phyloP scores from a whole-genome alignment of 2,329 filamentous ascomycete species.

The Sporothrix schenckii region DNA sequence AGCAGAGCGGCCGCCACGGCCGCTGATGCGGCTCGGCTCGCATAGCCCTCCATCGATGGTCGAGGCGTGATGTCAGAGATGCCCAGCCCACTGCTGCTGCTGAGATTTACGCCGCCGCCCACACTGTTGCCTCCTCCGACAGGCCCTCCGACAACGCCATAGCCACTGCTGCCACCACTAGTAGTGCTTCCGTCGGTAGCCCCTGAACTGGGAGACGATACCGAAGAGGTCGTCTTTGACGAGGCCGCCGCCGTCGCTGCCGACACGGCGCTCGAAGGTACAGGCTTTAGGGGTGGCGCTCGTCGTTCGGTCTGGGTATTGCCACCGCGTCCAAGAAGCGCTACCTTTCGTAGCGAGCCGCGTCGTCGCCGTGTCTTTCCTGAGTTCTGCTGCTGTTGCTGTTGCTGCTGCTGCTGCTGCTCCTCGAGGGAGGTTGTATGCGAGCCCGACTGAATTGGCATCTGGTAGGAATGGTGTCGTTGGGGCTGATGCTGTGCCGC shows the following conservation, averaged over 20 bases:
- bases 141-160: not conserved
- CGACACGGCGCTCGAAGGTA: slow-evolving; percentile 12
- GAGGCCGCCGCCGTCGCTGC: slow-evolving; percentile 20
- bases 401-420: slow-evolving; percentile 32
- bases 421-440: slow-evolving; percentile 24
- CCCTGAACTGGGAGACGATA: not conserved
- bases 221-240: not conserved
- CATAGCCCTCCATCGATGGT: slow-evolving; percentile 52
- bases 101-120: slow-evolving; percentile 1
- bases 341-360: slow-evolving; percentile 85
- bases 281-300: slow-evolving; percentile 18
- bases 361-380: slow-evolving; percentile 69
- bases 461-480: slow-evolving; percentile 11
- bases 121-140: slow-evolving; percentile 34
- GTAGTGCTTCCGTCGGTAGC: slow-evolving; percentile 32
- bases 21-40: slow-evolving; percentile 40
- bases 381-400: slow-evolving; percentile 47
- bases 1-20: slow-evolving; percentile 26
- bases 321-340: slow-evolving; percentile 74
- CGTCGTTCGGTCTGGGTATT: slow-evolving; percentile 57
- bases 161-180: not conserved
- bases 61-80: slow-evolving; percentile 53
- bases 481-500: not conserved
- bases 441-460: slow-evolving; percentile 35
- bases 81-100: slow-evolving; percentile 45